Conservation (phyloP, 768 basidiomycete species). For the Strobilomyces dryophilus region DNA sequence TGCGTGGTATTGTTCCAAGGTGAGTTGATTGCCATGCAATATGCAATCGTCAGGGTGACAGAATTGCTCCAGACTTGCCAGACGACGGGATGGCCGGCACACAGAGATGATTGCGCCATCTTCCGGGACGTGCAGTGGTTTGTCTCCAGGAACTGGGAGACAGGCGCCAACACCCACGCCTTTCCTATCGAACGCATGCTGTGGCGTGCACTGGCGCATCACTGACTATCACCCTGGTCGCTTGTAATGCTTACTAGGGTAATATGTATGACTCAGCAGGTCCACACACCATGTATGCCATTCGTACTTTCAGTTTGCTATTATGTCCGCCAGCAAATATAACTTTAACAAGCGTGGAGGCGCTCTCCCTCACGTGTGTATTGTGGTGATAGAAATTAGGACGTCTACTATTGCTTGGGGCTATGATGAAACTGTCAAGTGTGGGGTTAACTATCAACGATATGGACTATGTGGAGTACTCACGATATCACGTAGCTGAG, state of each 20-base stretch:
- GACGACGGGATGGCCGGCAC: slow-evolving; percentile 16
- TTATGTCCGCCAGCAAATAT: not conserved
- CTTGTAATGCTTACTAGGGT: not conserved
- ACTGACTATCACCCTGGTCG: slow-evolving; percentile 5
- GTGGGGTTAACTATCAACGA: slow-evolving; percentile 5
- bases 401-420: slow-evolving; percentile 21
- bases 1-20: slow-evolving; percentile 30
- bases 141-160: slow-evolving; percentile 26
- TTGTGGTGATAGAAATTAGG: slow-evolving; percentile 3
- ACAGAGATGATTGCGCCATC: slow-evolving; percentile 23
- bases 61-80: slow-evolving; percentile 20
- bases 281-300: not conserved
- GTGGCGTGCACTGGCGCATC: slow-evolving; percentile 12
- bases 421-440: slow-evolving; percentile 28
- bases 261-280: not conserved
- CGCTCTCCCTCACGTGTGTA: slow-evolving; percentile 3
- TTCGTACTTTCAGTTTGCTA: slow-evolving; percentile 1
- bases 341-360: slow-evolving; percentile 1
- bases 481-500: slow-evolving; percentile 82
- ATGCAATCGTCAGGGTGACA: slow-evolving; percentile 3
- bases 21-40: slow-evolving; percentile 1
- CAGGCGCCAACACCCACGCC: slow-evolving; percentile 3
- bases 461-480: slow-evolving; percentile 20
- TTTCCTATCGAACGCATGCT: slow-evolving; percentile 18
- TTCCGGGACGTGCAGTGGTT: slow-evolving; percentile 30